Conservation (phyloP, 495 filamentous ascomycete genomes). For the Penicillium argentinense region DNA sequence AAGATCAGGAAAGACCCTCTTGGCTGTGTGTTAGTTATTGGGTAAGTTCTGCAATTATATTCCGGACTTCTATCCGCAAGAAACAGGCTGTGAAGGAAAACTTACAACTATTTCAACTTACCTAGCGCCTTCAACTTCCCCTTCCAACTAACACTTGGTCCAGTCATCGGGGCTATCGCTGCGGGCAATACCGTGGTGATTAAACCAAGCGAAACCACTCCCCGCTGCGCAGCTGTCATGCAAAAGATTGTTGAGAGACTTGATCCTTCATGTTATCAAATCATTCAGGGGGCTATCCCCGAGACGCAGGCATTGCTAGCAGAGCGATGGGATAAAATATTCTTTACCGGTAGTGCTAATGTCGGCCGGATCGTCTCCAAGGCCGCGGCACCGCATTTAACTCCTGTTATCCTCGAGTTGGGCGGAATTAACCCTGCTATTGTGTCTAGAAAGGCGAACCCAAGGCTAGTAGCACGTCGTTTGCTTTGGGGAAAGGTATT, state of each 20-base stretch:
- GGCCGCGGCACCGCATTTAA: constrained; percentile 88
- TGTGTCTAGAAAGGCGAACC: constrained; percentile 76
- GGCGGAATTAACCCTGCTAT: constrained; percentile 92
- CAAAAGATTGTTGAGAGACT: constrained; percentile 75
- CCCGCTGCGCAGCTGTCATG: constrained; percentile 71
- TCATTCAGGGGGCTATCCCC: constrained; percentile 76
- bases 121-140: constrained; percentile 85
- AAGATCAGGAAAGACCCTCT: constrained; percentile 86
- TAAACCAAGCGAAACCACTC: constrained; percentile 84
- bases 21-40: constrained; percentile 81
- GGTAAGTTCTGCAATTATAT: too few species aligned
- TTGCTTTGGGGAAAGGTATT: constrained; percentile 83
- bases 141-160: constrained; percentile 72
- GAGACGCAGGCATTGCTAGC: constrained; percentile 81
- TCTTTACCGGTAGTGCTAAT: constrained; percentile 78
- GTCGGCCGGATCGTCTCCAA: constrained; percentile 88
- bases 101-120: too few species aligned
- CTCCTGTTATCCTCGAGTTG: constrained; percentile 84
- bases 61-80: too few species aligned
- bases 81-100: too few species aligned
- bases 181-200: constrained; percentile 86
- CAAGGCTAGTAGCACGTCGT: constrained; percentile 74
- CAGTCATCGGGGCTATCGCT: constrained; percentile 84
- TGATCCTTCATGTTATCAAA: constrained; percentile 72
- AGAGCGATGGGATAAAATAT: constrained; percentile 96